Conservation (phyloP, 148 eudicot genomes). For the Chenopodium album region DNA sequence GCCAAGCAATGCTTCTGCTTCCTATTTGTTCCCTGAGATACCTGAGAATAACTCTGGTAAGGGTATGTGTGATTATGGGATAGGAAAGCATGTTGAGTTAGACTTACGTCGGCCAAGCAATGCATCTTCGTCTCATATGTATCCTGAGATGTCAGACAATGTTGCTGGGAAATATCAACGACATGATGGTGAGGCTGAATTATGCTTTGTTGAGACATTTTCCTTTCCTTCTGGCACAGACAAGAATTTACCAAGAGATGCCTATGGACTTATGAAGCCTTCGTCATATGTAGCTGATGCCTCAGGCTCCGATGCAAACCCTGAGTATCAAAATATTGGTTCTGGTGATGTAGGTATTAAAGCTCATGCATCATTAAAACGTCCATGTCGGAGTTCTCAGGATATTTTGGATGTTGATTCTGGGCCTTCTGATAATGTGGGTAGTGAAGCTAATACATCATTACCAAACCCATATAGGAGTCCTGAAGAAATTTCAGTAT, state of each 20-base stretch:
- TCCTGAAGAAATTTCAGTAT: constrained; percentile 30
- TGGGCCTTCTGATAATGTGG: constrained; percentile 29
- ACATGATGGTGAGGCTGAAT: constrained; percentile 25
- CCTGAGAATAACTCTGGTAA: constrained; percentile 25
- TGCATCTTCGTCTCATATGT: constrained; percentile 37
- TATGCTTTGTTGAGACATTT: constrained; percentile 33
- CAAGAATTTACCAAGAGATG: constrained; percentile 24
- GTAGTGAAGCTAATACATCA: constrained; percentile 16
- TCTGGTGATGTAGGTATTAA: constrained; percentile 15
- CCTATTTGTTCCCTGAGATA: constrained; percentile 43
- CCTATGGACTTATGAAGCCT: constrained; percentile 24
- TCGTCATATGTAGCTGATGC: constrained; percentile 26
- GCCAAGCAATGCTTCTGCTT: constrained; percentile 35
- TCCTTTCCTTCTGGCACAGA: constrained; percentile 37
- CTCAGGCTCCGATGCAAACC: constrained; percentile 22
- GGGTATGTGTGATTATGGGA: constrained; percentile 18
- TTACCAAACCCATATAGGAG: constrained; percentile 21
- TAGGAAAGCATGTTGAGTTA: constrained; percentile 18
- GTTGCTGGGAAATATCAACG: constrained; percentile 24
- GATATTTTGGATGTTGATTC: constrained; percentile 29
- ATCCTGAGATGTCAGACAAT: constrained; percentile 38
- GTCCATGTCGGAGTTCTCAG: constrained; percentile 21
- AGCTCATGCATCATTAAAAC: constrained; percentile 25
- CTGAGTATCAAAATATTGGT: constrained; percentile 29
- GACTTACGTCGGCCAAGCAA: constrained; percentile 26